Evolutionary conservation across 2,329 filamentous ascomycete genomes (phyloP), one percentile per base, ranked within the genome.

Genomic region (Aplosporella prunicola): DNA sequence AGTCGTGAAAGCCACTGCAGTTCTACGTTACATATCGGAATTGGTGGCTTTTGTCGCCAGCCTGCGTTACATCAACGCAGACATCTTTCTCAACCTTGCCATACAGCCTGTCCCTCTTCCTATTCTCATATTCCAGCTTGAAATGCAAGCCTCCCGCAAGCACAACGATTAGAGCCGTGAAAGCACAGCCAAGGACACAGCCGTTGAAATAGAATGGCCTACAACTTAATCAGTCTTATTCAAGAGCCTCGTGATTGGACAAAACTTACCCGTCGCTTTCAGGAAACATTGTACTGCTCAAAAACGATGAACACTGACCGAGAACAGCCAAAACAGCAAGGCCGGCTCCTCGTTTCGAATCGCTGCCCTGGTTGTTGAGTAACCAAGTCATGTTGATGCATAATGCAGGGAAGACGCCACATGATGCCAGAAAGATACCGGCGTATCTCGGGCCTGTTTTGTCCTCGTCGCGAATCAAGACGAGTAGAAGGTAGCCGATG

Each of bases 91-190:
- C 33, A 9, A 35, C 33, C 33, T 8, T 11, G 24, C 33, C 33
- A 13, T 15, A 35, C 33, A 28, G 3, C 17, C 33, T 8, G 22
- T 35, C 33, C 24, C 23, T 35, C 33, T 7, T 27, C 33, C 4
- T 10, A 26, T 35, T 35, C 33, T 28, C 33, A 3, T 10, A 9
- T 25, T 35, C 33, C 4, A 35, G 22, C 33, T 6, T 15, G 7
- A 20, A 20, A 9, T 28, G 33, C 1, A 96, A 69, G 89, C 91
- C 96, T 63, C 95, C 95, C 61, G 79, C 74, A 46, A 96, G 65
- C 3, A 96, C 89, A 16, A 95, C 78, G 44, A 87, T 76, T 6
- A 96, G 66, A 10, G 24, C 33, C 33, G 33, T 28, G 3, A 35
- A 35, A 17, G n/a, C 33, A 10, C 24, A 27, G 9, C 33, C 33